These are phyloP conservation scores for Endocladia muricata DNA, from an alignment of 31 red algal genomes.

Conservation along the genomic window DNA sequence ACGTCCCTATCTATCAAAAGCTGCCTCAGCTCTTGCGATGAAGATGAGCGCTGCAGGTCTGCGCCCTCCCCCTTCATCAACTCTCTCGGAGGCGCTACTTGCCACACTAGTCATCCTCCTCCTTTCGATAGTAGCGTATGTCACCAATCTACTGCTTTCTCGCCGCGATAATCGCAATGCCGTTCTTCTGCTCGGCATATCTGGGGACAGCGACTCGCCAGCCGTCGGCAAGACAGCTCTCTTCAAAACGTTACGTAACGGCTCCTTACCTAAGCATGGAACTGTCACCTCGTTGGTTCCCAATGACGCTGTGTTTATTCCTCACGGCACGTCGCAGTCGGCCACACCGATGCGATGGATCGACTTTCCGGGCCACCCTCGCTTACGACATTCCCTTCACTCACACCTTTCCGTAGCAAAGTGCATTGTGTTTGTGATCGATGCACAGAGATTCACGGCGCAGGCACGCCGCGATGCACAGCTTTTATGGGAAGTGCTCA, in stretches of 20 bases:
- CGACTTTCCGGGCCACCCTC: slow-evolving; percentile 62
- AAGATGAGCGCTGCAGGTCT: background rate
- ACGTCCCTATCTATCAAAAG: slow-evolving; percentile 11
- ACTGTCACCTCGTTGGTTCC: slow-evolving; percentile 54
- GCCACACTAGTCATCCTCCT: slow-evolving; percentile 15
- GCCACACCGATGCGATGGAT: slow-evolving; percentile 15
- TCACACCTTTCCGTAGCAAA: slow-evolving; percentile 30
- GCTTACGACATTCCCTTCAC: slow-evolving; percentile 31
- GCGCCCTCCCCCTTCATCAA: background rate
- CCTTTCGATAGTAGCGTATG: background rate
- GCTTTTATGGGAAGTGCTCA: slow-evolving; percentile 55
- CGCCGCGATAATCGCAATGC: slow-evolving; percentile 31
- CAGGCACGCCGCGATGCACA: slow-evolving; percentile 52
- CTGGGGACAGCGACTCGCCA: slow-evolving; percentile 50
- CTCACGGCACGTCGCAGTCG: slow-evolving; percentile 7
- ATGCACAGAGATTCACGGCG: slow-evolving; percentile 44
- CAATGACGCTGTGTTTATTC: slow-evolving; percentile 24
- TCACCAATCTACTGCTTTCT: background rate
- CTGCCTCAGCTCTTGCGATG: background rate
- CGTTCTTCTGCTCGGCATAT: slow-evolving; percentile 46
- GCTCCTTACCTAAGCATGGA: slow-evolving; percentile 43
- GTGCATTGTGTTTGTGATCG: slow-evolving; percentile 65
- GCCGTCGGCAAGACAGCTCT: slow-evolving; percentile 63
- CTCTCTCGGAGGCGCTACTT: slow-evolving; percentile 16
- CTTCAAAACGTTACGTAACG: slow-evolving; percentile 46